Evolutionary conservation across 2,329 filamentous ascomycete species (phyloP).

Genomic region (Trichoderma harzianum): DNA sequence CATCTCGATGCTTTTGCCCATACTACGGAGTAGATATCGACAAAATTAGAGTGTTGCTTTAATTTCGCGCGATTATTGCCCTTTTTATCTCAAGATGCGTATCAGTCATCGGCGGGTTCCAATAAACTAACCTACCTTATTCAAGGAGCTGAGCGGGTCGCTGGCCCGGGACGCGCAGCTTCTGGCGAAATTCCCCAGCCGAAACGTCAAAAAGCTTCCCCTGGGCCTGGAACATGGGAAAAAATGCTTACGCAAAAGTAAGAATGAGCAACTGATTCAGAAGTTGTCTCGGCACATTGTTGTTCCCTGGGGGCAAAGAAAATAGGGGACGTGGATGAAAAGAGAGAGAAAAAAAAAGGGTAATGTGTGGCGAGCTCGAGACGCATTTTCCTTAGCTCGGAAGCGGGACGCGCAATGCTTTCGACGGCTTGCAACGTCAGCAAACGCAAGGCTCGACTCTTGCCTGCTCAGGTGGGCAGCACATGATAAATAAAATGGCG

Average conservation of each 20-base stretch:
- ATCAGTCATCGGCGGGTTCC: not conserved
- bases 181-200: not conserved
- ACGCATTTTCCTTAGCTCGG: slow-evolving; percentile 26
- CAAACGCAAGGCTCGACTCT: slow-evolving; percentile 19
- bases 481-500: not conserved
- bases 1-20: not conserved
- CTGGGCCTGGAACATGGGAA: not conserved
- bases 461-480: not conserved
- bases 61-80: not conserved
- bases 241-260: not conserved
- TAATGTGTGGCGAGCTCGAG: slow-evolving; percentile 12
- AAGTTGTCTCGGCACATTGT: not conserved
- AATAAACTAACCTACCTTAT: not conserved
- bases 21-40: not conserved
- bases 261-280: not conserved
- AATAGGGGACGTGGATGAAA: not conserved
- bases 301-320: not conserved
- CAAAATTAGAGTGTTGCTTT: not conserved
- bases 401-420: slow-evolving; percentile 34
- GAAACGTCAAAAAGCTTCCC: not conserved
- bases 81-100: not conserved
- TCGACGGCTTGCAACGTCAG: slow-evolving; percentile 30
- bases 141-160: not conserved
- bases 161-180: not conserved
- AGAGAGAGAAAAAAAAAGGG: not conserved